Evolutionary conservation across 2,329 filamentous ascomycete genomes (phyloP), one percentile per base, ranked within the genome.

Genomic region (Penicillium sp.): DNA sequence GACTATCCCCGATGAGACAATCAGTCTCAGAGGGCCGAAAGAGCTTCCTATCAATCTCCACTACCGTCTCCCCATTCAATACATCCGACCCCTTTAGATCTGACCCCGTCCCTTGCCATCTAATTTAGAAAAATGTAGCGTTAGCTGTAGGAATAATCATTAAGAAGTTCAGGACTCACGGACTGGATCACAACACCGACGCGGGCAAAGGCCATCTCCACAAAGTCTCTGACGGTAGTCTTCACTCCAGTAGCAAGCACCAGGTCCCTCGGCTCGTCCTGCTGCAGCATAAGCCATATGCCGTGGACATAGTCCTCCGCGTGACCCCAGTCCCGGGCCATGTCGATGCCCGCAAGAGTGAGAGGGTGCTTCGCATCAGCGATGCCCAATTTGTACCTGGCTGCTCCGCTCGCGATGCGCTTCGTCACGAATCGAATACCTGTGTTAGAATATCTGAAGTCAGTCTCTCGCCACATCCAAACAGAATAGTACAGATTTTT

Each of bases 221-320:
- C 47, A 47, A 59, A 59, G 8, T 59, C 48, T 52, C 49, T 45
- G 9, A 59, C 56, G 7, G 48, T 52, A 30, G 35, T 38, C 52
- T 47, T 52, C 35, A 51, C 17, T 15, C 56, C 56, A 35, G 56
- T 52, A 9, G 57, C 57, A 23, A 59, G 57, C 23, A 59, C 57
- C 23, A 51, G 52, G 31, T 59, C 57, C 3, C 38, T 41, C 8
- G 48, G 31, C 17, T 41, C 41, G 23, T 13, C 48, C 49, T 59
- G 57, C 8, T 59, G 48, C 48, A 59, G 38, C 35, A 59, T 59
- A 26, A 44, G 17, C 17, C 50, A 53, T 15, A 47, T 44, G 2
- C 57, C 57, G 19, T 23, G 47, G 38, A 59, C 50, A 47, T 53
- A 59, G 57, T 59, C 57, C 38, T 31, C 35, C 23, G 49, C 49